Base-by-base conservation (phyloP, 306 rosid species). In the Inga leiocalycina region DNA sequence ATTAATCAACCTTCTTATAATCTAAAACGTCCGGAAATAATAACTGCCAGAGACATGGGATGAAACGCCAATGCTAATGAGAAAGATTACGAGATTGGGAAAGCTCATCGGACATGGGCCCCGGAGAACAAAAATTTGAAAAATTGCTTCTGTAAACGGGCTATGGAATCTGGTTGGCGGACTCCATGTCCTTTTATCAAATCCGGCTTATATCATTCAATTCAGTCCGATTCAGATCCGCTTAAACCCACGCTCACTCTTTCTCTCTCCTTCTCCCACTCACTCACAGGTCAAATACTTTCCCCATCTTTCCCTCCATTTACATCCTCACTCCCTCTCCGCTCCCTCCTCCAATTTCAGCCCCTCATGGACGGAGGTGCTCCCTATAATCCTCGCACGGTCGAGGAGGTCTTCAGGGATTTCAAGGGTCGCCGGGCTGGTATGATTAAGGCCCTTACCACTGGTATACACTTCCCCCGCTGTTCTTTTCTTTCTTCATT, bases 401-500 rank as follows among this genome's bases (percentile, higher is more conserved):
- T 90, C 1, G 90, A 92, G 37, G 91, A 88, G 70, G 94, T 92
- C 49, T 92, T 92, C 78, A 43, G 86, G 70, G 94, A 92, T 84
- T 89, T 92, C 86, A 89, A 87, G 30, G 94, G 90, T 24, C 91
- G 94, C 13, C 85, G 97, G 84, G 88, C 90, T 27, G 94, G 81
- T 87, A 75, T 92, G 86, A 80, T 92, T 66, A 90, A 88, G 70
- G 97, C 97, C 30, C 92, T 92, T 85, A 92, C 97, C 37, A 81
- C 85, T 11, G 97, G 94, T 92, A 78, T 7, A 10, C 10, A 17
- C 20, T 19, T n/a, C 52, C 59, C 35, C 20, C 32, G 15, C 6
- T 65, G n/a, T 56, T 20, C 11, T 54, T 54, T 71, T 43, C 15
- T n/a, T 17, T 11, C 27, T 20, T 7, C 10, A 3, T 0, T 17